A percentile compares a stretch with the other conserved stretches of the same genome.
These are phyloP conservation scores for Wickerhamomyces kurtzmanii DNA, from an alignment of 805 yeast genomes.

Conservation along the genomic window DNA sequence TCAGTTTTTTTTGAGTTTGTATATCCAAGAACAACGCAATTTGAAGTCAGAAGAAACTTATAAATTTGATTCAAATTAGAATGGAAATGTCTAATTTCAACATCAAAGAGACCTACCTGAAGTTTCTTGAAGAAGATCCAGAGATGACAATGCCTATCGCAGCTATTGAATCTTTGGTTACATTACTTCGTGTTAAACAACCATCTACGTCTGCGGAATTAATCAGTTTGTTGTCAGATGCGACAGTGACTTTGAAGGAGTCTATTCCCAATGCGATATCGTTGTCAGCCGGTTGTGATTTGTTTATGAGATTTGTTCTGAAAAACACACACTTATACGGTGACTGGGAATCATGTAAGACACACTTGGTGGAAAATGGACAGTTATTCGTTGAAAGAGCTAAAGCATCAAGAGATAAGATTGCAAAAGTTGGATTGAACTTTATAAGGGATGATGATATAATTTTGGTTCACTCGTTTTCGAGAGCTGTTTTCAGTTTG, in stretches of 20 bases:
- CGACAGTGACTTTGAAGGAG: conserved; percentile 63
- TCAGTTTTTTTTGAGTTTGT: too few species aligned
- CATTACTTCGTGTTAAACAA: conserved; percentile 69
- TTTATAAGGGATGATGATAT: conserved; percentile 91
- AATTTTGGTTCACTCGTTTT: conserved; percentile 80
- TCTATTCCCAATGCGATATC: conserved; percentile 89
- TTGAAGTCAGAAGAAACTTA: too few species aligned
- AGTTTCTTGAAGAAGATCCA: conserved; percentile 78
- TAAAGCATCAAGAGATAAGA: conserved; percentile 76
- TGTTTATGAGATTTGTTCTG: conserved; percentile 87
- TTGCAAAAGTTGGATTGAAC: conserved; percentile 80
- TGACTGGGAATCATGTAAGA: conserved; percentile 92
- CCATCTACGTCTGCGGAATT: conserved; percentile 93
- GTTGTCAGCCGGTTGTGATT: conserved; percentile 93
- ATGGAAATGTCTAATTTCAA: conserved; percentile 48
- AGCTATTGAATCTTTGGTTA: conserved; percentile 90
- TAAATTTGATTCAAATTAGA: neutral
- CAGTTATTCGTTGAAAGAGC: conserved; percentile 87
- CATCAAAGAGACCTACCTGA: conserved; percentile 70
- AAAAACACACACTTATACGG: conserved; percentile 79
- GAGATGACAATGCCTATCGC: conserved; percentile 99
- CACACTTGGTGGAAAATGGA: conserved; percentile 87
- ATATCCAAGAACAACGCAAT: too few species aligned
- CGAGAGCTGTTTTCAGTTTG: conserved; percentile 80
- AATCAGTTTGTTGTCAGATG: conserved; percentile 69